Evolutionary conservation across 352 stramenopile genomes (phyloP).

Genomic region (Phytophthora uliginosa): DNA sequence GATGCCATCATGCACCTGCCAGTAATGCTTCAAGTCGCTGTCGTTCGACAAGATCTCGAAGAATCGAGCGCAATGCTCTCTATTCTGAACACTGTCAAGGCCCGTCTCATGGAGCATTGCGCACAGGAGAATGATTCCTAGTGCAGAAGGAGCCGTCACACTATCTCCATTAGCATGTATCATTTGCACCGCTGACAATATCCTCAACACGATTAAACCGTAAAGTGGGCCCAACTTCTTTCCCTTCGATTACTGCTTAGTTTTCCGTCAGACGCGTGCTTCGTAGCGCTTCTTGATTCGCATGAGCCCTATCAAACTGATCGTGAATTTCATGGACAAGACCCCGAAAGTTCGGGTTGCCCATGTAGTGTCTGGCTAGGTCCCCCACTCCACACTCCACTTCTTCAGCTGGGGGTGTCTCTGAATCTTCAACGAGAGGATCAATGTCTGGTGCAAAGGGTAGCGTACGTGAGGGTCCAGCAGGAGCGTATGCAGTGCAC

Average conservation of each 20-base stretch:
- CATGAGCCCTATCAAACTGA: constrained; percentile 38
- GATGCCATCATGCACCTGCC: constrained; percentile 92
- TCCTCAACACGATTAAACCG: constrained; percentile 17
- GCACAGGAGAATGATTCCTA: constrained; percentile 60
- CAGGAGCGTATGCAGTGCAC: neutral
- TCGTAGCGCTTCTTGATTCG: constrained; percentile 4
- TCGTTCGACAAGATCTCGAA: constrained; percentile 77
- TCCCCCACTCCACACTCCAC: constrained; percentile 21
- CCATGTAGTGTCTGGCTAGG: constrained; percentile 43
- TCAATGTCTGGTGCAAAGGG: constrained; percentile 42
- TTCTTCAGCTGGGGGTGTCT: neutral
- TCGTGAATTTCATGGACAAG: constrained; percentile 51
- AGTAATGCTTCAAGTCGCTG: constrained; percentile 86
- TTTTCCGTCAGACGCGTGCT: constrained; percentile 6
- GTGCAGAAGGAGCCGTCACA: neutral
- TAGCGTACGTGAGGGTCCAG: neutral
- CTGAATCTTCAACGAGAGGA: constrained; percentile 45
- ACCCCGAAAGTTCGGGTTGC: constrained; percentile 41
- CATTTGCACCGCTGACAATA: constrained; percentile 13
- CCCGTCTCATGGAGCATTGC: constrained; percentile 69
- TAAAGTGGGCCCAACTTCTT: constrained; percentile 1
- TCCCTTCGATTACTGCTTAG: neutral
- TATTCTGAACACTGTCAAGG: constrained; percentile 84
- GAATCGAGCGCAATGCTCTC: constrained; percentile 78
- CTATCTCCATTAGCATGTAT: constrained; percentile 4